phyloP scores from a whole-genome alignment of 257 asterid genomes.

The Leptodermis oblonga region DNA sequence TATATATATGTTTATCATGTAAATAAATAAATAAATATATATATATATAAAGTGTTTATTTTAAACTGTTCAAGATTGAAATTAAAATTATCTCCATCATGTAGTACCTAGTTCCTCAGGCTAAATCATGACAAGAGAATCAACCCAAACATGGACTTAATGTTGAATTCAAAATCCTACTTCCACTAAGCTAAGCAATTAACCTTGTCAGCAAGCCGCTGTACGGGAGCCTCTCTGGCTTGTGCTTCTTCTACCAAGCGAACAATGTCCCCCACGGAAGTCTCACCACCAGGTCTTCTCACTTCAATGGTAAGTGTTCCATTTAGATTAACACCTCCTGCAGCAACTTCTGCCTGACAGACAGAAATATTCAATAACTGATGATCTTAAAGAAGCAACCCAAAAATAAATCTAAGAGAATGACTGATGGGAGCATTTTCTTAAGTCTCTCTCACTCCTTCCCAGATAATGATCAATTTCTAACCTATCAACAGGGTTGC shows the following conservation, averaged over 20 bases:
- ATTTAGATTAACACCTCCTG: constrained; percentile 94
- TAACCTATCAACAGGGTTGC: neutral
- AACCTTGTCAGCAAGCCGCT: constrained; percentile 97
- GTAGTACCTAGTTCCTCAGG: neutral
- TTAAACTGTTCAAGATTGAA: neutral
- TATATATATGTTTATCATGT: too few relatives aligned
- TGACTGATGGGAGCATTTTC: neutral
- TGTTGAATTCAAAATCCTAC: neutral
- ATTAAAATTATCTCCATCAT: neutral
- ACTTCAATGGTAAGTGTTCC: constrained; percentile 92
- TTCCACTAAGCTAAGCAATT: neutral
- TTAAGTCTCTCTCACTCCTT: neutral
- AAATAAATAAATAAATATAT: too few relatives aligned
- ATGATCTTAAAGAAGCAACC: constrained; percentile 18
- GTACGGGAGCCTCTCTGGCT: constrained; percentile 96
- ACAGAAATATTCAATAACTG: constrained; percentile 19
- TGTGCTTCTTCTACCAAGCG: constrained; percentile 99
- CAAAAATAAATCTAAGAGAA: neutral
- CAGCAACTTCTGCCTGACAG: constrained; percentile 82
- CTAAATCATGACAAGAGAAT: neutral
- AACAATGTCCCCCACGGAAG: constrained; percentile 92
- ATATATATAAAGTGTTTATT: neutral
- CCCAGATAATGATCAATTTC: neutral
- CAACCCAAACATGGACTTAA: neutral
- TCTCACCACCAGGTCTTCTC: constrained; percentile 95